These are phyloP conservation scores for Clonostachys rosea DNA, from an alignment of 2,329 filamentous ascomycete genomes.

Conservation along the genomic window DNA sequence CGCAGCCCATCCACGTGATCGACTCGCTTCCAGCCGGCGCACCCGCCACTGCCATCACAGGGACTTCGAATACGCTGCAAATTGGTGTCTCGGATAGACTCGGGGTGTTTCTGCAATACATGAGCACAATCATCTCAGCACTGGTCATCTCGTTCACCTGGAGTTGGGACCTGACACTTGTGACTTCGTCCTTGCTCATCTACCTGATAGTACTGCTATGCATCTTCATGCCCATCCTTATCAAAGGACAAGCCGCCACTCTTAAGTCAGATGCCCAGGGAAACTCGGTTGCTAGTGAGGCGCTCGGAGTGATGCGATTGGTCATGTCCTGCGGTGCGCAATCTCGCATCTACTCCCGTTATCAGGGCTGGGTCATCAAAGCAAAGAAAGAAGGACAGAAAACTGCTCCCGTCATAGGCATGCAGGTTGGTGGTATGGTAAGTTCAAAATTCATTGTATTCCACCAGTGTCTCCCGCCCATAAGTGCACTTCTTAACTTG, in stretches of 20 bases:
- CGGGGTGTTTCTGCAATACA: conserved; percentile 52
- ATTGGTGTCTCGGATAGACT: conserved; percentile 62
- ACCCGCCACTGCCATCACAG: conserved; percentile 59
- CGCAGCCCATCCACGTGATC: conserved; percentile 62
- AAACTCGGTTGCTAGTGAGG: conserved; percentile 55
- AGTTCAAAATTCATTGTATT: conserved; percentile 22
- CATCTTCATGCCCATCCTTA: conserved; percentile 47
- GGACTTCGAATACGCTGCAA: conserved; percentile 59
- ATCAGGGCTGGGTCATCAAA: conserved; percentile 48
- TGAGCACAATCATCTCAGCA: conserved; percentile 44
- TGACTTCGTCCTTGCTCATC: conserved; percentile 50
- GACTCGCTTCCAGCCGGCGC: conserved; percentile 60
- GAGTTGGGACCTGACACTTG: conserved; percentile 56
- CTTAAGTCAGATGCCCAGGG: conserved; percentile 49
- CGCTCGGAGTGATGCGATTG: conserved; percentile 55
- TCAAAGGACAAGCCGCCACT: conserved; percentile 41
- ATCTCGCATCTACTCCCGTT: conserved; percentile 44
- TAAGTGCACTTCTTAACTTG: no score
- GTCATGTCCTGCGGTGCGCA: conserved; percentile 60
- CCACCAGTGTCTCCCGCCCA: conserved; percentile 23
- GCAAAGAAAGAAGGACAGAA: conserved; percentile 37
- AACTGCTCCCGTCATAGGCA: no score
- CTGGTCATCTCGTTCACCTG: conserved; percentile 51
- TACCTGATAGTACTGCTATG: conserved; percentile 47
- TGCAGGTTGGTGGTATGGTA: no score